Base-by-base conservation (phyloP, 108 stramenopile species). In the Nannochloropsis oceanica region DNA sequence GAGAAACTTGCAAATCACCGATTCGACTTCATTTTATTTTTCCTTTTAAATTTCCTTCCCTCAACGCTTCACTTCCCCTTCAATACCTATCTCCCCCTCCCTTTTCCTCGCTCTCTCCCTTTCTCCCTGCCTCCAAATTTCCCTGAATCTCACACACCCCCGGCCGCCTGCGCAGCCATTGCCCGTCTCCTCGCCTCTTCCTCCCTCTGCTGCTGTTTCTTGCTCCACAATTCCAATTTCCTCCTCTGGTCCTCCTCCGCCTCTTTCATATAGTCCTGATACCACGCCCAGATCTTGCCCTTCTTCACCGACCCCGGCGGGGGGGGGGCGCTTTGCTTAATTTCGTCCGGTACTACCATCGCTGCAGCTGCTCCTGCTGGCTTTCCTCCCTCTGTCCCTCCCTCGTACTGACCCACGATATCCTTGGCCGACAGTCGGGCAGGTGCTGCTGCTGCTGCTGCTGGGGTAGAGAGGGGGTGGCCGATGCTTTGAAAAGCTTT, bases 201-300 rank as follows among this genome's bases (percentile, higher is more conserved):
- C 87, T 26, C 80, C 59, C 79, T 80, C 80, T 81, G 26, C 80
- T 87, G 82, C 87, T 44, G 79, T 43, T 82, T 82, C 84, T 80
- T 87, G 27, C 85, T 81, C 81, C 81, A 87, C 87, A 84, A 79
- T 44, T 87, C 87, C 26, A 80, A 44, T 80, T 84, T 87, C 79
- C 87, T 73, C 84, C 83, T 81, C 27, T 80, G 43, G 12, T 87
- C 87, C 44, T 87, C 87, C 44, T 87, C 84, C 43, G 59, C 44
- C 87, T 87, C 87, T 44, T 83, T 83, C 11, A 26, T 50, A 24
- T 79, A 44, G 14, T 87, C 87, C 0, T 87, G 42, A 8, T 83
- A 81, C 27, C 44, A 50, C 84, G 81, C 81, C 87, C 87, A 87
- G 26, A 87, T 22, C 80, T 83, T 80, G 14, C 87, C 84, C 84